phyloP scores from a whole-genome alignment of 73 alveolate genomes.

The Tetrahymena thermophila region DNA sequence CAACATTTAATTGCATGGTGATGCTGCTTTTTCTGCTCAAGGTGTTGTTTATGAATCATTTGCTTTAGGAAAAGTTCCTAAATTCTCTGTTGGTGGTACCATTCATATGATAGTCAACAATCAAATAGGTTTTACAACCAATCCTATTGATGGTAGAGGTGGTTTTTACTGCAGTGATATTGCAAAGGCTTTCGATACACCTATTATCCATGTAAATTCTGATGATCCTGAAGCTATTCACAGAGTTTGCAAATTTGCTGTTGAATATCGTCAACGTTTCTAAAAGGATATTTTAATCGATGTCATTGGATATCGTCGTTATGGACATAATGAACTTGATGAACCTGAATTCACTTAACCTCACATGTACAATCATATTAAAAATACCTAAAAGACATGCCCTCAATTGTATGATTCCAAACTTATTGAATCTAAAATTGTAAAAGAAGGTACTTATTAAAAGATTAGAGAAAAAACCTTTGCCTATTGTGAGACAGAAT shows the following conservation, averaged over 20 bases:
- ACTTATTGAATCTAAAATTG: conserved; percentile 22
- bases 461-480: conserved; percentile 44
- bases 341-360: conserved; percentile 90
- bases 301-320: conserved; percentile 84
- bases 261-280: conserved; percentile 47
- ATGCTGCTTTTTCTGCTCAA: conserved; percentile 89
- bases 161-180: conserved; percentile 55
- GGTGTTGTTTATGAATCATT: conserved; percentile 81
- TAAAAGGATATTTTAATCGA: conserved; percentile 62
- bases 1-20: conserved; percentile 80
- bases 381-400: not conserved
- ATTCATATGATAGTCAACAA: conserved; percentile 69
- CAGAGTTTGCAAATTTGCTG: conserved; percentile 42
- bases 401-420: conserved; percentile 8
- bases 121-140: conserved; percentile 74
- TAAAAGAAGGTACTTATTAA: conserved; percentile 43
- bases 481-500: conserved; percentile 59
- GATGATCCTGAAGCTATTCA: conserved; percentile 63
- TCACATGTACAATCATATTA: conserved; percentile 63
- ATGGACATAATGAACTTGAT: conserved; percentile 95
- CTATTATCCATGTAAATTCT: conserved; percentile 57
- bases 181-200: conserved; percentile 57
- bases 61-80: conserved; percentile 49
- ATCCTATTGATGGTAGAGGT: conserved; percentile 54
- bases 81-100: conserved; percentile 57